A percentile compares a stretch with the other conserved stretches of the same genome.
Evolutionary conservation across 225 moss, liverwort and hornwort genomes (phyloP).

Genomic region (Antitrichia curtipendula): DNA sequence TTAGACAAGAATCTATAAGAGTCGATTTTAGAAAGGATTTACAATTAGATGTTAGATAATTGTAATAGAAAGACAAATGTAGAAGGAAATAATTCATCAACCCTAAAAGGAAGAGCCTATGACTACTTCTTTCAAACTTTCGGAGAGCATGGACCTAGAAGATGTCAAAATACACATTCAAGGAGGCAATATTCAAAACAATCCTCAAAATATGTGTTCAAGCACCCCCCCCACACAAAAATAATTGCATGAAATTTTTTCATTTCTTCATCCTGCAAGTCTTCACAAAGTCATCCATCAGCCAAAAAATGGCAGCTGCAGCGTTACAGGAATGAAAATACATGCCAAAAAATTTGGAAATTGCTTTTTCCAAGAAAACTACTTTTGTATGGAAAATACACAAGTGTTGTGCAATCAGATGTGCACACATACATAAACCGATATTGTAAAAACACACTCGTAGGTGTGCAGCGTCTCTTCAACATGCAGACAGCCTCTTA

Average conservation of each 20-base stretch:
- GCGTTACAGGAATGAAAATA: not conserved
- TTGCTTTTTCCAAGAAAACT: not conserved
- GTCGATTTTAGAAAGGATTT: not conserved
- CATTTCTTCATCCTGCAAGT: not conserved
- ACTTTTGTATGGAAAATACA: not conserved
- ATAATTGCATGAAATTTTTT: not conserved
- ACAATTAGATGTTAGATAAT: not conserved
- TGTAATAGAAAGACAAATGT: not conserved
- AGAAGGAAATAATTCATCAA: not conserved
- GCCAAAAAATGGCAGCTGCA: too few species aligned
- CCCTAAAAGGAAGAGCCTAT: fast-evolving
- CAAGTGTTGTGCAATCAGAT: not conserved
- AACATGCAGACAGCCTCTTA: not conserved
- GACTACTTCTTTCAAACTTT: not conserved
- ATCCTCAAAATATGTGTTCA: not conserved
- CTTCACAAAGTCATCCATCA: not conserved
- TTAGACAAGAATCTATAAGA: not conserved
- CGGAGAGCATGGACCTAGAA: not conserved
- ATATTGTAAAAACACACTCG: not conserved
- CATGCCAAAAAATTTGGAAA: not conserved
- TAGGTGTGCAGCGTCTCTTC: not conserved
- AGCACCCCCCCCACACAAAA: not conserved
- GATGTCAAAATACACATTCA: not conserved
- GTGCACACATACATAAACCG: not conserved
- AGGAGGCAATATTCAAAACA: not conserved